Percentiles rank a stretch among this genome's conserved stretches.
phyloP scores from a whole-genome alignment of 345 rosid species.

The Garcia nutans region DNA sequence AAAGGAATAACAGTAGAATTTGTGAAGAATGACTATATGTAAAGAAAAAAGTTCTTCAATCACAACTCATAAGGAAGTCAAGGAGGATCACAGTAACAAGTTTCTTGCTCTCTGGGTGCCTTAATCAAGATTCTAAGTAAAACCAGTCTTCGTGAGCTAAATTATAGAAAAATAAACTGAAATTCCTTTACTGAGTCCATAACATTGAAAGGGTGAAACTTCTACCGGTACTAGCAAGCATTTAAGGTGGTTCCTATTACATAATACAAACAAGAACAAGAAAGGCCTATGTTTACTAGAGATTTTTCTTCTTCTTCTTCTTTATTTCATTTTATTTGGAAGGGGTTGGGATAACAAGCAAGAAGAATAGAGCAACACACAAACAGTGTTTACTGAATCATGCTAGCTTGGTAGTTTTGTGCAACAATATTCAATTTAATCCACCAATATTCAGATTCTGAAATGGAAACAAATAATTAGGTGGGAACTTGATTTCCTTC shows the following conservation, averaged over 20 bases:
- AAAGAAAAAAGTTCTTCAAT: neutral
- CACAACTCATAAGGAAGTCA: neutral
- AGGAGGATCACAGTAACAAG: neutral
- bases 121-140: no score
- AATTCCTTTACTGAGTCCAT: neutral
- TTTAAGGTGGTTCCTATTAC: neutral
- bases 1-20: neutral
- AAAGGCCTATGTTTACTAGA: no score
- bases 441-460: no score
- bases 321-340: no score
- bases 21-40: neutral
- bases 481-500: neutral
- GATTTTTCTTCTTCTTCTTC: no score
- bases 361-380: no score
- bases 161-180: neutral
- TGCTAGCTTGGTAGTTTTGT: no score
- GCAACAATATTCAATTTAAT: no score
- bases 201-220: neutral
- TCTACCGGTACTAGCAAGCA: neutral
- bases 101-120: neutral
- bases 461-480: no score
- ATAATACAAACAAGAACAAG: no score
- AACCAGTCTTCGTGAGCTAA: neutral
- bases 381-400: no score
- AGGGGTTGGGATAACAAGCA: no score